Evolutionary conservation across 2,329 filamentous ascomycete species (phyloP).

Genomic region (Epichloe bromicola): DNA sequence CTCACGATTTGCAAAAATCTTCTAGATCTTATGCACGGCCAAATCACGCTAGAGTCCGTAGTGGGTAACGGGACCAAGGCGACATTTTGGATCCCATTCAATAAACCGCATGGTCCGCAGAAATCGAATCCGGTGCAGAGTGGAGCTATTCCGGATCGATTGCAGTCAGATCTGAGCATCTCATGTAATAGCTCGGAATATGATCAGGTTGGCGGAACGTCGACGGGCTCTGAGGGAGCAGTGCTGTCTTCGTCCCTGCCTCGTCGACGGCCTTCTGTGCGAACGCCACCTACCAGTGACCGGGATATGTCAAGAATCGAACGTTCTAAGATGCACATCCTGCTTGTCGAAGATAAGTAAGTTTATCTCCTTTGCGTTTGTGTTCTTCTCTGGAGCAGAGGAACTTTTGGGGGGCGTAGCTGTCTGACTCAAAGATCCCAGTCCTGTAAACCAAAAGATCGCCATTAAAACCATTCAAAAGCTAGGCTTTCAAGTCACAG

Average conservation of each 20-base stretch:
- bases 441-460: constrained; percentile 60
- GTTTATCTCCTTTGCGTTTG: constrained; percentile 14
- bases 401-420: background rate
- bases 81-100: constrained; percentile 66
- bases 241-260: constrained; percentile 12
- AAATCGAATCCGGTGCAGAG: constrained; percentile 44
- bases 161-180: constrained; percentile 50
- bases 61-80: constrained; percentile 59
- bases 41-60: constrained; percentile 57
- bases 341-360: constrained; percentile 73
- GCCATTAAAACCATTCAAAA: constrained; percentile 63
- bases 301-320: constrained; percentile 41
- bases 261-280: constrained; percentile 20
- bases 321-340: constrained; percentile 50
- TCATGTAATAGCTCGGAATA: constrained; percentile 57
- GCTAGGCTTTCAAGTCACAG: constrained; percentile 56
- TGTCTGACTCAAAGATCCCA: constrained; percentile 11
- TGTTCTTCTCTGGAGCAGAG: background rate
- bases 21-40: constrained; percentile 65
- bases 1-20: constrained; percentile 73
- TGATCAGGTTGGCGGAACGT: constrained; percentile 33
- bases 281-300: constrained; percentile 25
- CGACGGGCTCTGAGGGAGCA: constrained; percentile 16
- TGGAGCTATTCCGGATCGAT: constrained; percentile 51
- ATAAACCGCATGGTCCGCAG: constrained; percentile 44